Base-by-base conservation (phyloP, 805 yeast genomes). In the Cyberlindnera xishuangbannaensis region DNA sequence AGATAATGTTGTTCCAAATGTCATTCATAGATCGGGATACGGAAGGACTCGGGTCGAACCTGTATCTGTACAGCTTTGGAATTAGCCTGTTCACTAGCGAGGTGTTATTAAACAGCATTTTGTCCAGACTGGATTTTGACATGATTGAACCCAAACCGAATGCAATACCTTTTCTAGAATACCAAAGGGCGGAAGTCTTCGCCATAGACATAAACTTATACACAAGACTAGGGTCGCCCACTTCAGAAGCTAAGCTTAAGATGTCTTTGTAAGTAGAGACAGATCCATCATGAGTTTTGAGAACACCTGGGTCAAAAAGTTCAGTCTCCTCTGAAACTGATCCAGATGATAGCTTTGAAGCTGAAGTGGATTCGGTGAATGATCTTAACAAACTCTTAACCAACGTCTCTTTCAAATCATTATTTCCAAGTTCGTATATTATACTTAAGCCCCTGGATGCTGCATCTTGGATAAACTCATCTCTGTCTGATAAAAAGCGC, bases 181-280 rank as follows among this genome's bases (percentile, higher is more conserved):
- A 74, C 98, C 98, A 90, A 15, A 88, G 59, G 0, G 92, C 78
- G 0, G 95, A 84, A 33, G 79, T 80, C 42, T 84, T 80, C 0
- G 97, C 95, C 36, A 90, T 61, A 0, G 95, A 78, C 96, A 90
- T 86, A 55, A 90, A 90, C 52, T 86, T 84, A 59, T 90, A 90
- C 5, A 90, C 96, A 44, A 90, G 69, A 44, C 92, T 74, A 11
- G 97, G 95, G 57, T 90, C 96, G 18, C 97, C 97, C 8, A 87
- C 94, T 52, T 90, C 98, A 1, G 92, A 76, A 0, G 98, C 97
- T 31, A 90, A 64, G 47, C 67, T 83, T 47, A 90, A 65, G 19
- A 90, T 84, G 57, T 90, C 98, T 48, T 82, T 84, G 55, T 90
- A 90, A 0, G 97, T 88, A 0, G 95, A 83, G 4, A 90, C 77